Base-by-base conservation (phyloP, 495 filamentous ascomycete species). In the Aspergillus bridgeri region DNA sequence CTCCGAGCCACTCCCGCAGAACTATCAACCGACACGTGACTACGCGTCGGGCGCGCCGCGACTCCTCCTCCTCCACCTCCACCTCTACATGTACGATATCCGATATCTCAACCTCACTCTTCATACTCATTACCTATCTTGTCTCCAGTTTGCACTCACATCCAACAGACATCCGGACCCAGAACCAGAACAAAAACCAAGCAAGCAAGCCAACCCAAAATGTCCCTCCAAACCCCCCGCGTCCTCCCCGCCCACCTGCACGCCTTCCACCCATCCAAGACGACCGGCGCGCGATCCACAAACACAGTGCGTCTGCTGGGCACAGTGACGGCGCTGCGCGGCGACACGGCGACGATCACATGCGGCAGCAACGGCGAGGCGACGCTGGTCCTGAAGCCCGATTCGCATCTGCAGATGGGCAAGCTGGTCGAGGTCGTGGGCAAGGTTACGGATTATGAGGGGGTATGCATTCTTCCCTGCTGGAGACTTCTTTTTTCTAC, bases 381-480 rank as follows among this genome's bases (percentile, higher is more conserved):
- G 49, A 88, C 83, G 20, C 75, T 87, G 18, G 76, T 87, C 53
- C 68, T 96, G 69, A 92, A 89, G 67, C 78, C 88, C 81, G 92
- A 96, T 60, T 81, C 83, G 29, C 90, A 96, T 69, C 75, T 98
- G 42, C 79, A 83, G 51, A 79, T 89, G 68, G 87, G 89, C 51
- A 90, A 90, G 69, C 83, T 89, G 46, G 86, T 89, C 18, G 95
- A 98, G 74, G 75, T 98, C 58, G 87, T 98, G 44, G 95, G 92
- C 53, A 97, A 94, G 73, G 92, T 98, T 54, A 86, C 91, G 57
- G 71, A 77, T 63, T 53, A 77, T 24, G 74, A 76, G 29, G 68
- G 64, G 27, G 74, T 72, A 61, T 77, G 78, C 64, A 71, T 75
- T 48, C 9, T 8, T 38, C 22, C 20, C 21, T 20, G n/a, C n/a